Conservation (phyloP, 2,329 filamentous ascomycete genomes). For the Verticillium longisporum region DNA sequence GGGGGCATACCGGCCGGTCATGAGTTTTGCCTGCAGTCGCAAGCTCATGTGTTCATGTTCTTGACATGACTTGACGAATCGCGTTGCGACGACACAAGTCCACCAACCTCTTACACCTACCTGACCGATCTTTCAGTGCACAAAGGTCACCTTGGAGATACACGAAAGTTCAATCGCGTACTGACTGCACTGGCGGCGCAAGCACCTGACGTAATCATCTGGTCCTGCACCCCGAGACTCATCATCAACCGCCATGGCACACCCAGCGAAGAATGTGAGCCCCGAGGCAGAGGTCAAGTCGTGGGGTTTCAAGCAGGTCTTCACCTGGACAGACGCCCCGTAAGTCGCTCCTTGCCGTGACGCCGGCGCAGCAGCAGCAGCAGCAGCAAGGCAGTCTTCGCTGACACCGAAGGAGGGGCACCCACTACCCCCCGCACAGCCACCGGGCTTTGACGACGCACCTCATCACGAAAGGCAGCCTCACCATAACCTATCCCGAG, state of each 20-base stretch:
- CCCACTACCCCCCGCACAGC: constrained; percentile 59
- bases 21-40: no score
- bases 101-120: no score
- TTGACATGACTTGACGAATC: no score
- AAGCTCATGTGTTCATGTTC: no score
- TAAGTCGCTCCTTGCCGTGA: constrained; percentile 31
- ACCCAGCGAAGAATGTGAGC: constrained; percentile 21
- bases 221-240: not conserved
- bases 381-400: not conserved
- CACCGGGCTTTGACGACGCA: constrained; percentile 62
- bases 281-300: constrained; percentile 56
- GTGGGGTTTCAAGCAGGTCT: constrained; percentile 65
- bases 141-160: no score
- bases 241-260: constrained; percentile 2
- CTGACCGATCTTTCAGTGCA: no score
- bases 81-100: no score
- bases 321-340: constrained; percentile 67
- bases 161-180: no score
- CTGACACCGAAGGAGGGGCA: not conserved
- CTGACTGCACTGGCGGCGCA: no score
- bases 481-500: constrained; percentile 62
- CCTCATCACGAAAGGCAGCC: constrained; percentile 55
- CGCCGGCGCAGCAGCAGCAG: not conserved
- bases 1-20: no score
- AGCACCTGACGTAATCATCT: not conserved